phyloP scores from a whole-genome alignment of 768 basidiomycete species.

The Pisolithus albus region DNA sequence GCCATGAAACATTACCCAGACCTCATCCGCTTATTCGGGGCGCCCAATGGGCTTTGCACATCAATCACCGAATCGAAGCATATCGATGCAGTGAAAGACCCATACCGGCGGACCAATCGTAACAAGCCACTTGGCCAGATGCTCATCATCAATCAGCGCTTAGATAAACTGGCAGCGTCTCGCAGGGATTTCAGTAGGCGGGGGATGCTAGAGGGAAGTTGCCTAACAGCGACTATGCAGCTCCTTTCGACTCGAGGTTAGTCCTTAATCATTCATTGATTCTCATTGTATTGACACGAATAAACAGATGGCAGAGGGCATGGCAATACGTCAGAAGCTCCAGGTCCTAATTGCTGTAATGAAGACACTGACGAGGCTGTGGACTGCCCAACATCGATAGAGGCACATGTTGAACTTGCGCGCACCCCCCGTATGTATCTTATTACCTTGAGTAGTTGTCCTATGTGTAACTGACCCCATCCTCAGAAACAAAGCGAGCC shows the following conservation, averaged over 20 bases:
- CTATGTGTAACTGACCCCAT: no score
- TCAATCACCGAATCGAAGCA: conserved; percentile 34
- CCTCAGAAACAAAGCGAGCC: not conserved
- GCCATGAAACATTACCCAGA: conserved; percentile 13
- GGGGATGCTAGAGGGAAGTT: not conserved
- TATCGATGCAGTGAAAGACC: conserved; percentile 31
- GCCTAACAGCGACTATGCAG: no score
- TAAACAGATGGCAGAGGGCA: not conserved
- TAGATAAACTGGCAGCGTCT: conserved; percentile 9
- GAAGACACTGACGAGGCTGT: not conserved
- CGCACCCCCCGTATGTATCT: conserved; percentile 30
- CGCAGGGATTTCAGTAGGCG: not conserved
- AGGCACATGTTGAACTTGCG: conserved; percentile 7
- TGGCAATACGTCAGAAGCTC: not conserved
- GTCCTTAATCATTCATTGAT: no score
- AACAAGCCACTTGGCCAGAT: conserved; percentile 9
- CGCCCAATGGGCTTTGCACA: conserved; percentile 19
- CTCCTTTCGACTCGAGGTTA: no score
- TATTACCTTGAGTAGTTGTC: not conserved
- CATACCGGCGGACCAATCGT: conserved; percentile 21
- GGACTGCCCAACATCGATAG: not conserved
- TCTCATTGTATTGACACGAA: not conserved
- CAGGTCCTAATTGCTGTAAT: not conserved
- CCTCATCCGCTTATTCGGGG: conserved; percentile 10
- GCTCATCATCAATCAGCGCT: conserved; percentile 21